Evolutionary conservation across 208 protist species (phyloP).

Genomic region (Acanthamoeba triangularis): DNA sequence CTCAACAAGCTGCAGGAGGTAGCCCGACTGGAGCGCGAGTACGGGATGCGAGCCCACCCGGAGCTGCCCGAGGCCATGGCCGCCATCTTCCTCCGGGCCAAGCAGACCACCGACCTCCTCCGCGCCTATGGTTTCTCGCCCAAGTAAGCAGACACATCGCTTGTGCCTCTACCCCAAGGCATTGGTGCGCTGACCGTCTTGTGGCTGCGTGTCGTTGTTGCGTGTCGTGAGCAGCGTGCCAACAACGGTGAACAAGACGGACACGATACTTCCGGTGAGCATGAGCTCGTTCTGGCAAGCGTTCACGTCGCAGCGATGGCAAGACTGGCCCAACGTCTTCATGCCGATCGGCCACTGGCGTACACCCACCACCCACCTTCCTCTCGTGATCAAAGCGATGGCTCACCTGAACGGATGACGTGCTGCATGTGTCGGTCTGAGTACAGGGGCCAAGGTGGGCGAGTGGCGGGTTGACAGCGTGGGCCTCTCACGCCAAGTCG

Average conservation of each 20-base stretch:
- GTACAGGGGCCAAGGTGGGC: conserved; percentile 6
- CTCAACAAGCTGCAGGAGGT: background rate
- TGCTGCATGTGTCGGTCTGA: background rate
- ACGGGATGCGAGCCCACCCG: background rate
- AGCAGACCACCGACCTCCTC: conserved; percentile 6
- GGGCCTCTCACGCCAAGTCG: background rate
- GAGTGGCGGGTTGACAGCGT: background rate
- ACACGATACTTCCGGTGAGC: conserved; percentile 20
- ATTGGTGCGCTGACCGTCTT: background rate
- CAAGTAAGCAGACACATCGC: background rate
- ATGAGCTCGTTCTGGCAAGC: conserved; percentile 36
- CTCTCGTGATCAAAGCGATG: too few relatives aligned
- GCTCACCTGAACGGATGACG: background rate
- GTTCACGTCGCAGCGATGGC: background rate
- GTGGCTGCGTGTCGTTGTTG: too few relatives aligned
- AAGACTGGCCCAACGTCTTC: conserved; percentile 39
- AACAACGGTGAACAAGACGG: conserved; percentile 19
- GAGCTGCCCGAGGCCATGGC: conserved; percentile 22
- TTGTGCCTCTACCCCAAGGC: too few relatives aligned
- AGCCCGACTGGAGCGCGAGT: background rate
- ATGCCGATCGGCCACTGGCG: background rate
- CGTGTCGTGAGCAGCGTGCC: background rate
- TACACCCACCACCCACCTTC: background rate
- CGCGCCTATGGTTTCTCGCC: conserved; percentile 1
- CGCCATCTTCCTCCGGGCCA: background rate